Percentiles rank a stretch among this genome's conserved stretches.
phyloP scores from a whole-genome alignment of 306 rosid species.

The Sindora glabra region DNA sequence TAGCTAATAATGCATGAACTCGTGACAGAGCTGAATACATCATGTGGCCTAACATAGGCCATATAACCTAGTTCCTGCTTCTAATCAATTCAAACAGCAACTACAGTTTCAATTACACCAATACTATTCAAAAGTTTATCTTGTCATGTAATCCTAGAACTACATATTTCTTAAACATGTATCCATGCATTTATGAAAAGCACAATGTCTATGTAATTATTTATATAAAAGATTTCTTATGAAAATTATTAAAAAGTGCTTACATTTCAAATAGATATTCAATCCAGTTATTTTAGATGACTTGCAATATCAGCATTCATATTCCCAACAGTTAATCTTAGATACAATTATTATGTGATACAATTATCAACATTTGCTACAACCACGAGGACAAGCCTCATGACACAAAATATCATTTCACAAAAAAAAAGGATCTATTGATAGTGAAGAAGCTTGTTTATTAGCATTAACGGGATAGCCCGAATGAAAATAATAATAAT shows the following conservation, averaged over 20 bases:
- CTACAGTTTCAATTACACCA: background rate
- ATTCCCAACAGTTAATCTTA: background rate
- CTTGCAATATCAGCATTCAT: background rate
- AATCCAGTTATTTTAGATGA: background rate
- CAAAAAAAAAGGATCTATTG: too few relatives aligned
- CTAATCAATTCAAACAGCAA: background rate
- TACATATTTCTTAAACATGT: background rate
- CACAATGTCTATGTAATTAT: background rate
- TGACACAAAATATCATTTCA: background rate
- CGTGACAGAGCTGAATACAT: background rate
- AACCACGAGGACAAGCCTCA: background rate
- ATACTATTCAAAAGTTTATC: background rate
- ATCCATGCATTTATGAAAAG: background rate
- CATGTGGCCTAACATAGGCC: slow-evolving; percentile 11
- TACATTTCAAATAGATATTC: background rate
- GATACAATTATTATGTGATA: background rate
- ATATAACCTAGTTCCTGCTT: background rate
- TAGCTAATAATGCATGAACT: slow-evolving; percentile 6
- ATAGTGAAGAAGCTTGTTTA: background rate
- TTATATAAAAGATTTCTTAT: background rate
- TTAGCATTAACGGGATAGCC: background rate
- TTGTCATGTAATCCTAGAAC: slow-evolving; percentile 7
- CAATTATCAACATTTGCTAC: background rate
- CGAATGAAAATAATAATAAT: too few relatives aligned
- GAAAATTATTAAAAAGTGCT: background rate